Evolutionary conservation across 345 rosid genomes (phyloP).

Genomic region (Stellera chamaejasme): DNA sequence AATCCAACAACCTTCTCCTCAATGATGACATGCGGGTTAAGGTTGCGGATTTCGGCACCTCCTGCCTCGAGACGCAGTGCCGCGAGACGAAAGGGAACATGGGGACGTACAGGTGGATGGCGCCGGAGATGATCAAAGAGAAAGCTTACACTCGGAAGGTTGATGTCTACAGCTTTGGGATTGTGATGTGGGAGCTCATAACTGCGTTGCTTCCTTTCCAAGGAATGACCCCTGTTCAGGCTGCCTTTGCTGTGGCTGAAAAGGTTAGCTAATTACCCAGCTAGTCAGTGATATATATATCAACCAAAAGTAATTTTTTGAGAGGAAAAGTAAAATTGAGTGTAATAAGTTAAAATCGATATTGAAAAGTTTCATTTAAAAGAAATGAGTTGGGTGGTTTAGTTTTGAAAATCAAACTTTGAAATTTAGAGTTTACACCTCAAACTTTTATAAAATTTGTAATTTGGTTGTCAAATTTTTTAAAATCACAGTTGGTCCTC

Average conservation of each 20-base stretch:
- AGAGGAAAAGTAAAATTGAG: too few relatives aligned
- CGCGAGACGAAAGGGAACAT: conserved; percentile 80
- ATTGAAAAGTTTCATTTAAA: too few relatives aligned
- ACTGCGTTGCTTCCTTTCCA: conserved; percentile 98
- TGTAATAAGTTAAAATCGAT: too few relatives aligned
- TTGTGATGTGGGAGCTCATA: conserved; percentile 97
- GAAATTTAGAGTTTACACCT: too few relatives aligned
- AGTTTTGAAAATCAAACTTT: too few relatives aligned
- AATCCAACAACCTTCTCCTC: conserved; percentile 83
- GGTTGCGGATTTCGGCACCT: conserved; percentile 97
- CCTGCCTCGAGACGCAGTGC: conserved; percentile 93
- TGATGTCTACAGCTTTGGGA: conserved; percentile 95
- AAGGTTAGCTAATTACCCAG: conserved; percentile 37
- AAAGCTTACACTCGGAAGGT: conserved; percentile 87
- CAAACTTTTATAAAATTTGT: too few relatives aligned
- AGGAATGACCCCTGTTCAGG: conserved; percentile 99
- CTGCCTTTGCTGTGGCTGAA: conserved; percentile 97
- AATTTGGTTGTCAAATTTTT: too few relatives aligned
- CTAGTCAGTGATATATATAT: too few relatives aligned
- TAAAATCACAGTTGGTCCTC: too few relatives aligned
- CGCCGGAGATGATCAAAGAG: conserved; percentile 98
- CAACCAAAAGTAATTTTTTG: too few relatives aligned
- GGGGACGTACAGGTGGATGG: conserved; percentile 99
- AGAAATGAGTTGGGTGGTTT: too few relatives aligned
- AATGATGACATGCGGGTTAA: conserved; percentile 96